Percentiles rank a stretch among this genome's conserved stretches.
Evolutionary conservation across 2,329 filamentous ascomycete species (phyloP).

Genomic region (Zarea fungicola): DNA sequence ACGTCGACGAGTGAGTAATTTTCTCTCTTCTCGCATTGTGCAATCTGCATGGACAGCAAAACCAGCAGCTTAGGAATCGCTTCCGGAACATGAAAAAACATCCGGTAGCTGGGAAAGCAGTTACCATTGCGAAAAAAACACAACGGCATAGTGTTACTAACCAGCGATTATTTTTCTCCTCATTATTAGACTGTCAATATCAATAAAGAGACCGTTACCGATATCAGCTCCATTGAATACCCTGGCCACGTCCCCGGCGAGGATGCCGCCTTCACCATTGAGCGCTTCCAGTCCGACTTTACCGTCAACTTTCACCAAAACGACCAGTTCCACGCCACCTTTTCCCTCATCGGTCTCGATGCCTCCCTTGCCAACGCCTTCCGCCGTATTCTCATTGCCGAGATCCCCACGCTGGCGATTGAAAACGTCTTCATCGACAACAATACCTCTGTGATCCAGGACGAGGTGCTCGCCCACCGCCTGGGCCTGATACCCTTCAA

Average conservation of each 20-base stretch:
- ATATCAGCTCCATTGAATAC: slow-evolving; percentile 86
- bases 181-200: slow-evolving; percentile 69
- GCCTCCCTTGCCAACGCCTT: slow-evolving; percentile 95
- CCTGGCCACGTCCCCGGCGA: slow-evolving; percentile 88
- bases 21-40: neutral
- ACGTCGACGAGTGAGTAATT: slow-evolving; percentile 50
- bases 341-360: slow-evolving; percentile 88
- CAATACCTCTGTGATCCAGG: slow-evolving; percentile 97
- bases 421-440: slow-evolving; percentile 91
- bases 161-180: slow-evolving; percentile 5
- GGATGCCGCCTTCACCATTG: slow-evolving; percentile 72
- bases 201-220: slow-evolving; percentile 82
- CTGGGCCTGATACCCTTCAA: slow-evolving; percentile 87
- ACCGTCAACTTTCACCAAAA: slow-evolving; percentile 81
- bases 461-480: slow-evolving; percentile 89
- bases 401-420: slow-evolving; percentile 90
- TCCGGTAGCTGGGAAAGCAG: neutral
- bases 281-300: slow-evolving; percentile 66
- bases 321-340: slow-evolving; percentile 68
- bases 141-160: neutral
- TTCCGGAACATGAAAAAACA: no score
- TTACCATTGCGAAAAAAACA: neutral
- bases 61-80: neutral
- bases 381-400: slow-evolving; percentile 89
- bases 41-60: neutral